Evolutionary conservation across 2,329 filamentous ascomycete species (phyloP).

Genomic region (Aspergillus awamori): DNA sequence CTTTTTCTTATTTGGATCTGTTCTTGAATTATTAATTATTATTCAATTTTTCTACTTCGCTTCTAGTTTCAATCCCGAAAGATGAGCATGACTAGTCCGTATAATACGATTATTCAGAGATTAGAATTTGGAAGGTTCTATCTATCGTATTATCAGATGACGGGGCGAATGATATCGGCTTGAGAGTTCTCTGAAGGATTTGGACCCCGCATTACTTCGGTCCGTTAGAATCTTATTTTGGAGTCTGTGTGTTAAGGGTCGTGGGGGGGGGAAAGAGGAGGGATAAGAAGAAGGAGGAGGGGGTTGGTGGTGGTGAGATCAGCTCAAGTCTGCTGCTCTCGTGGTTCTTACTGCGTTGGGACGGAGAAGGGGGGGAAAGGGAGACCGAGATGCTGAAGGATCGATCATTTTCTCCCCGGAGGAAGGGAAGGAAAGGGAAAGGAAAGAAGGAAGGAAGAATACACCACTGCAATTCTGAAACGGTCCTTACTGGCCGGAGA

Average conservation of each 20-base stretch:
- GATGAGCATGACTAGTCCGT: no score
- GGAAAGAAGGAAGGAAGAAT: background rate
- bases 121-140: background rate
- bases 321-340: no score
- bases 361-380: background rate
- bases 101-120: no score
- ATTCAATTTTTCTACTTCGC: no score
- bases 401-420: background rate
- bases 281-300: no score
- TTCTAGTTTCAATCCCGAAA: no score
- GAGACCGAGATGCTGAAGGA: background rate
- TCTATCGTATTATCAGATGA: slow-evolving; percentile 1
- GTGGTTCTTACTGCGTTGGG: no score
- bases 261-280: background rate
- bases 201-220: background rate
- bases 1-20: no score
- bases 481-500: background rate
- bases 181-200: background rate
- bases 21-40: no score
- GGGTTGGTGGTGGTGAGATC: no score
- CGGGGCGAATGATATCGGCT: background rate
- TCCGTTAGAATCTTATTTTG: background rate
- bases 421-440: background rate
- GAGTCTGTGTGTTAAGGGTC: slow-evolving; percentile 1
- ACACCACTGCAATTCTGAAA: background rate